phyloP scores from a whole-genome alignment of 352 stramenopile species.

The Globisporangium iwayamae region DNA sequence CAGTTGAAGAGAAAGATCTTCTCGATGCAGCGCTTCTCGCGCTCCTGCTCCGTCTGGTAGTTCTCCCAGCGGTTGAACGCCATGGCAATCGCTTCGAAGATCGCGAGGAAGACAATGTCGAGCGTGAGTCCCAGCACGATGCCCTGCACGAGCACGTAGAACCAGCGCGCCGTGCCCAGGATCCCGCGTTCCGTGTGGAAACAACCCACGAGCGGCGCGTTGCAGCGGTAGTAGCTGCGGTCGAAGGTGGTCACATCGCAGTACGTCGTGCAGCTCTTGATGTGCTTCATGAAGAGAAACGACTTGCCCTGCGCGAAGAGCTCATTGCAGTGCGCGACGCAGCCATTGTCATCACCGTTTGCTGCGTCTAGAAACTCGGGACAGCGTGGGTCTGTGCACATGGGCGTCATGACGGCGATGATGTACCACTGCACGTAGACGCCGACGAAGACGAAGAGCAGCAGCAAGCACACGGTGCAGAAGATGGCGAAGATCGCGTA shows the following conservation, averaged over 20 bases:
- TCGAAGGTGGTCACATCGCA: conserved; percentile 42
- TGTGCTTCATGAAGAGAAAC: conserved; percentile 49
- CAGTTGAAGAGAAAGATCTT: conserved; percentile 75
- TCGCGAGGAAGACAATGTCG: conserved; percentile 63
- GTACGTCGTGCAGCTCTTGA: conserved; percentile 38
- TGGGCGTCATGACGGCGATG: conserved; percentile 62
- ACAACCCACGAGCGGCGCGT: conserved; percentile 44
- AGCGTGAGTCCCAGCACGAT: conserved; percentile 56
- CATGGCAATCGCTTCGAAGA: conserved; percentile 49
- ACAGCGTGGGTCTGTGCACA: conserved; percentile 56
- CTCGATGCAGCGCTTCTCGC: conserved; percentile 44
- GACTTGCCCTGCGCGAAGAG: conserved; percentile 45
- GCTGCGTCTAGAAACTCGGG: conserved; percentile 31
- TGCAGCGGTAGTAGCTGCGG: conserved; percentile 44
- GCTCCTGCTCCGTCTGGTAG: conserved; percentile 53
- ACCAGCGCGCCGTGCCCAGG: conserved; percentile 54
- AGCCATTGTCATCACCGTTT: conserved; percentile 16
- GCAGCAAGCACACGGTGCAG: conserved; percentile 41
- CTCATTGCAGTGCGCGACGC: conserved; percentile 41
- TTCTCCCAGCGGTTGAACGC: conserved; percentile 66
- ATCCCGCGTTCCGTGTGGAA: conserved; percentile 53
- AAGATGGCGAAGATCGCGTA: conserved; percentile 51
- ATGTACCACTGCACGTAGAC: conserved; percentile 72
- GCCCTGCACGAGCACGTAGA: conserved; percentile 61
- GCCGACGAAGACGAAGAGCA: conserved; percentile 55